Evolutionary conservation across 2,329 filamentous ascomycete genomes (phyloP), one percentile per base, ranked within the genome.

Genomic region (Geosmithia morbida): DNA sequence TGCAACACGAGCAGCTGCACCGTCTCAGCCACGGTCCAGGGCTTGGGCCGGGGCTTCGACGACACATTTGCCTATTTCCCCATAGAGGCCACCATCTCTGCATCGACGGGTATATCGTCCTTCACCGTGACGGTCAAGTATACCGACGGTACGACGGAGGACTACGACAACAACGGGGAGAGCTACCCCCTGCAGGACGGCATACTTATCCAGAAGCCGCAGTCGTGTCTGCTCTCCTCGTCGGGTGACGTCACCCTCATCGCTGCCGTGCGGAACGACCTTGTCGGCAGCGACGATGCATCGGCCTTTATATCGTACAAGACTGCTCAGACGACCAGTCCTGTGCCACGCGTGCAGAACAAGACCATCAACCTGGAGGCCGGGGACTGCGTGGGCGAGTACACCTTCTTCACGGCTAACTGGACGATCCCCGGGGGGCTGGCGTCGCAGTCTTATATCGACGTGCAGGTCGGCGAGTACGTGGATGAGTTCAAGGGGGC

Each of bases 81-180:
- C n/a, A 60, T 73, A 39, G 53, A 61, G n/a, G 53, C 57, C 26
- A 61, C 74, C 48, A 71, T 88, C 54, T 59, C 75, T 51, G 66
- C 77, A 53, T 62, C 74, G 49, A 65, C 74, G 48, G 69, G 83
- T 52, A 75, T 86, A 61, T 72, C 81, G 41, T 71, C 81, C 52
- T 75, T 84, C 64, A 68, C 67, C 51, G 57, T 79, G 55, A 61
- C 72, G 2, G 55, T 81, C 46, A 72, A 68, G 48, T 61, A 67
- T 47, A 64, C 61, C 2, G 66, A 69, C 50, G 75, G 74, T 7
- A 62, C 65, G 16, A 68, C 60, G 19, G 59, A 67, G 48, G 56
- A 57, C 0, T 71, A 69, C 52, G 69, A 78, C 54, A 81, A 81
- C 57, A 80, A 80, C 53, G 76, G 75, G 7, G 64, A 67, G 39